Base-by-base conservation (phyloP, 2,329 filamentous ascomycete species). In the Aspergillus eucalypticola region DNA sequence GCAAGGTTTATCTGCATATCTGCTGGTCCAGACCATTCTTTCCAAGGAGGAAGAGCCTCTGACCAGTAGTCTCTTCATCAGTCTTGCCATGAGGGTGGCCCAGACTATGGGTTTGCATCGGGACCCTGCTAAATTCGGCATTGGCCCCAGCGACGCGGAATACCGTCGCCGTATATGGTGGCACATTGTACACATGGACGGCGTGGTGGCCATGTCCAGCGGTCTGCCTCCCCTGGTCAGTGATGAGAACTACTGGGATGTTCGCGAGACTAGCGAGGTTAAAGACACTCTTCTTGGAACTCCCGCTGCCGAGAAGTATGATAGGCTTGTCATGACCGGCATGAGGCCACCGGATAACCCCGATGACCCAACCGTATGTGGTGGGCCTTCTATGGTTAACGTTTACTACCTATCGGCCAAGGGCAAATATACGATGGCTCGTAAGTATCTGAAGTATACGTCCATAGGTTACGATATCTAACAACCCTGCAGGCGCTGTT, bases 101-200 rank as follows among this genome's bases (percentile, higher is more conserved):
- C 79, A 82, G 62, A 79, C 77, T 8, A 80, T 82, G 74, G 79
- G 79, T 13, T 68, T 82, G 4, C 79, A 82, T 67, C 76, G 79
- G 17, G 81, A 83, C 58, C 79, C 80, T 2, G 77, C 78, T 0
- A 76, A 81, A 21, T 82, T 82, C 61, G 77, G 78, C 5, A 77
- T 82, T 51, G 69, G 73, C 10, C 69, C 77, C 3, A 75, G 74
- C 35, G 78, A 81, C 63, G 79, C 79, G 3, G 79, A 82, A 63
- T 73, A 77, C 44, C 72, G 79, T 25, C 74, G 79, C 53, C 73
- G 79, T 15, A 68, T 82, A 53, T 82, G 79, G 79, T 81, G 79
- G 78, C 79, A 81, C 61, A 79, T 82, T 38, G 76, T 81, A 25
- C 77, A 81, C 48, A 79, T 80, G 71, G 78, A 81, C 62, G 71